Evolutionary conservation across 2,329 filamentous ascomycete species (phyloP).

Genomic region (Fusarium graminum): DNA sequence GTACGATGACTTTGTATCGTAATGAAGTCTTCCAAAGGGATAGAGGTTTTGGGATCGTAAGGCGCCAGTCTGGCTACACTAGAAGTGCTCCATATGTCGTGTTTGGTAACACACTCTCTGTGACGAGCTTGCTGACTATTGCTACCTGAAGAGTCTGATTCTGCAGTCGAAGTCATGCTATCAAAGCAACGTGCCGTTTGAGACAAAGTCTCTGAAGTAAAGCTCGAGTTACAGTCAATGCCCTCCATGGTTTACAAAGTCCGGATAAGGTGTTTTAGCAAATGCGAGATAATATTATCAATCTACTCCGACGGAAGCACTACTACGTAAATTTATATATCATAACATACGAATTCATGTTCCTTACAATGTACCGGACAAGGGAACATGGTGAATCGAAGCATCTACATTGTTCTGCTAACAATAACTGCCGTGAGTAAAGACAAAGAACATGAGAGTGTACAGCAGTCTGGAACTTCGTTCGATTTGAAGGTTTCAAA

Average conservation of each 20-base stretch:
- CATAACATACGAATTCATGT: neutral
- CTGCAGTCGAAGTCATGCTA: no score
- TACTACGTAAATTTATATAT: conserved; percentile 6
- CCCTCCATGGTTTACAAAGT: conserved; percentile 8
- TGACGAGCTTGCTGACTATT: neutral
- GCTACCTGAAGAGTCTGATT: neutral
- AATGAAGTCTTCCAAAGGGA: neutral
- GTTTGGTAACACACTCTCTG: neutral
- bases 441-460: conserved; percentile 13
- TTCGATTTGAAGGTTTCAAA: neutral
- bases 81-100: neutral
- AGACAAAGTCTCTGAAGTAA: neutral
- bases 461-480: neutral
- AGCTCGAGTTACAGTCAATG: neutral
- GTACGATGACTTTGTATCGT: conserved; percentile 14
- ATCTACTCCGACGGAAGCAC: neutral
- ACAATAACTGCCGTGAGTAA: neutral
- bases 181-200: neutral
- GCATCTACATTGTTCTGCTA: neutral
- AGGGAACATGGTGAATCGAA: neutral
- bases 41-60: neutral
- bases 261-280: neutral
- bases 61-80: neutral
- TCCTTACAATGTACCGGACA: neutral
- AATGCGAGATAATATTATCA: no score